A percentile compares a stretch with the other conserved stretches of the same genome.
Evolutionary conservation across 306 rosid species (phyloP).

Genomic region (Corylus avellana): DNA sequence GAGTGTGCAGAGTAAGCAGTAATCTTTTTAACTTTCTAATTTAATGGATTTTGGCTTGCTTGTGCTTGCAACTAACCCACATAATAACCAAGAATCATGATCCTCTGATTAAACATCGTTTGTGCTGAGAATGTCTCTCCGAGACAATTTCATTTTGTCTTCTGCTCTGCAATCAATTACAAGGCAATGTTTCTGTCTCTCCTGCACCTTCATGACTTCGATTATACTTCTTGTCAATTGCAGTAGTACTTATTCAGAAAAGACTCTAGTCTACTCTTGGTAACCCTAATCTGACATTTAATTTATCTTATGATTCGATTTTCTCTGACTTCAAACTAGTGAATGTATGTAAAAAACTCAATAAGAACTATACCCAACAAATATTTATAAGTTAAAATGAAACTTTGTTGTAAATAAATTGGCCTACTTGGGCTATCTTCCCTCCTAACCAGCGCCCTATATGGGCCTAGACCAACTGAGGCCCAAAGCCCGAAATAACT

Average conservation of each 20-base stretch:
- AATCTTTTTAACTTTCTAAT: conserved; percentile 5
- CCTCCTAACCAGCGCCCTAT: too few relatives aligned
- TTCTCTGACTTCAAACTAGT: background rate
- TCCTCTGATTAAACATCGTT: background rate
- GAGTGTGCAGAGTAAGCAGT: conserved; percentile 96
- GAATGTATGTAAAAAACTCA: too few relatives aligned
- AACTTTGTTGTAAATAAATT: too few relatives aligned
- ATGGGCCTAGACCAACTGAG: too few relatives aligned
- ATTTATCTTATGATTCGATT: background rate
- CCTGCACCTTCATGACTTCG: background rate
- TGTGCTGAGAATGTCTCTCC: background rate
- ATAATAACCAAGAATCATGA: background rate
- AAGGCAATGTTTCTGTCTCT: background rate
- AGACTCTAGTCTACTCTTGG: background rate
- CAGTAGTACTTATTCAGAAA: background rate
- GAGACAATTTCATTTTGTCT: background rate
- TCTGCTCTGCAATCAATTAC: background rate
- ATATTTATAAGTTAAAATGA: too few relatives aligned
- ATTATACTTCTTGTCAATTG: background rate
- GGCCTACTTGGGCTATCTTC: too few relatives aligned
- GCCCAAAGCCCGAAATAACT: too few relatives aligned
- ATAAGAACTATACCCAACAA: too few relatives aligned
- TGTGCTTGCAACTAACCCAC: background rate
- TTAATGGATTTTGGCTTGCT: conserved; percentile 6
- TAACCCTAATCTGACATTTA: background rate